phyloP scores from a whole-genome alignment of 2,329 filamentous ascomycete species.

The Colletotrichum scovillei region DNA sequence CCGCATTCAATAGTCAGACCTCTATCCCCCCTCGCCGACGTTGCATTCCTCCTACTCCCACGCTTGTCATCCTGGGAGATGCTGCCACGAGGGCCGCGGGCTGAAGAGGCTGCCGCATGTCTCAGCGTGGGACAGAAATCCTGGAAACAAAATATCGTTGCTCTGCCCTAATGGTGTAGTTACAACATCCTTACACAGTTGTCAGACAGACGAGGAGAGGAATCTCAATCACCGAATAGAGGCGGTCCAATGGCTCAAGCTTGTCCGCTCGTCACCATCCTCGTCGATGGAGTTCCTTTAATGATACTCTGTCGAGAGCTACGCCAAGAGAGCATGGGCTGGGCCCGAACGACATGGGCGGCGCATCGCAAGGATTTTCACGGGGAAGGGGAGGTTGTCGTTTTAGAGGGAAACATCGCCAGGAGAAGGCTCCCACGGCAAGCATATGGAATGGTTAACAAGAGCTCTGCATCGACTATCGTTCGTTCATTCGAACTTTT shows the following conservation, averaged over 20 bases:
- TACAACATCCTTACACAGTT: background rate
- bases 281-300: background rate
- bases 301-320: background rate
- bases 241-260: constrained; percentile 3
- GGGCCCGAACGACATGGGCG: background rate
- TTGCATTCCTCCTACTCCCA: constrained; percentile 6
- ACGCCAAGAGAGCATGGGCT: constrained; percentile 4
- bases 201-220: background rate
- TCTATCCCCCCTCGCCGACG: background rate
- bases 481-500: background rate
- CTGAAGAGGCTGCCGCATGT: constrained; percentile 33
- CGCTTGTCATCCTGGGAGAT: constrained; percentile 9
- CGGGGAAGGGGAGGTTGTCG: background rate
- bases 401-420: background rate
- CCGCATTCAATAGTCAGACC: constrained; percentile 2
- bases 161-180: background rate
- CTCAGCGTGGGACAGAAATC: constrained; percentile 7
- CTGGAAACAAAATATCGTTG: background rate
- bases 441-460: background rate
- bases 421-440: background rate
- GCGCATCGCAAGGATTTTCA: background rate
- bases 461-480: background rate
- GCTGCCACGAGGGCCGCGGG: constrained; percentile 21
- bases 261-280: constrained; percentile 5
- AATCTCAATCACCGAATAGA: background rate